Evolutionary conservation across 1,284 basidiomycete species (phyloP).

Genomic region (Xerocomus amazonicus): DNA sequence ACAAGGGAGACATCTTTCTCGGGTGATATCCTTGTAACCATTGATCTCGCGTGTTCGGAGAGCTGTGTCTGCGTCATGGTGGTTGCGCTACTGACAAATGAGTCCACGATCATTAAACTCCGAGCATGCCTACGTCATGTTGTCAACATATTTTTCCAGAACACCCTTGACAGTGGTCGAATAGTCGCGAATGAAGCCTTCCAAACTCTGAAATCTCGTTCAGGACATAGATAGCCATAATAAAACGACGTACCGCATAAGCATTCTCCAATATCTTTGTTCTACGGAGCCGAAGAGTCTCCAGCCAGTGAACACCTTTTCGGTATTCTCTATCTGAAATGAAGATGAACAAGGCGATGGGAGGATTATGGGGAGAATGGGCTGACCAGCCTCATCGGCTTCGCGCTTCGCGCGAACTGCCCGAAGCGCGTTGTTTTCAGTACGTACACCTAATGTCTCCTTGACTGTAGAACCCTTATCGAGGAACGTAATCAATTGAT

Average conservation of each 20-base stretch:
- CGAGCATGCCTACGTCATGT: conserved; percentile 56
- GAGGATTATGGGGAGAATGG: neutral
- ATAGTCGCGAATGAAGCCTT: conserved; percentile 76
- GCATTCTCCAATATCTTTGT: conserved; percentile 83
- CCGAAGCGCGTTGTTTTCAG: conserved; percentile 64
- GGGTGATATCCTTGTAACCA: conserved; percentile 65
- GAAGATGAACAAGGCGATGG: neutral
- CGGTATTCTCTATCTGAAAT: conserved; percentile 87
- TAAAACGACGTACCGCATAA: conserved; percentile 54
- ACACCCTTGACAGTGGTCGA: conserved; percentile 61
- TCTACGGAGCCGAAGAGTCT: conserved; percentile 82
- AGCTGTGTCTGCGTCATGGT: conserved; percentile 66
- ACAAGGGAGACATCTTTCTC: conserved; percentile 64
- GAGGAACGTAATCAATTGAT: conserved; percentile 72
- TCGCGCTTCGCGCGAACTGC: conserved; percentile 83
- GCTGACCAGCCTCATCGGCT: conserved; percentile 84
- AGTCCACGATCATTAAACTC: conserved; percentile 3
- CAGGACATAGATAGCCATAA: neutral
- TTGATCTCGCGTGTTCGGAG: conserved; percentile 50
- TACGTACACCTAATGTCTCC: conserved; percentile 51
- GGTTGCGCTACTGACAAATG: conserved; percentile 51
- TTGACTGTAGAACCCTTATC: conserved; percentile 65
- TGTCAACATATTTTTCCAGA: conserved; percentile 73
- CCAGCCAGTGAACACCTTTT: conserved; percentile 88
- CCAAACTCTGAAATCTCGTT: conserved; percentile 57